Evolutionary conservation across 73 alveolate genomes (phyloP).

Genomic region (Paramecium primaurelia): DNA sequence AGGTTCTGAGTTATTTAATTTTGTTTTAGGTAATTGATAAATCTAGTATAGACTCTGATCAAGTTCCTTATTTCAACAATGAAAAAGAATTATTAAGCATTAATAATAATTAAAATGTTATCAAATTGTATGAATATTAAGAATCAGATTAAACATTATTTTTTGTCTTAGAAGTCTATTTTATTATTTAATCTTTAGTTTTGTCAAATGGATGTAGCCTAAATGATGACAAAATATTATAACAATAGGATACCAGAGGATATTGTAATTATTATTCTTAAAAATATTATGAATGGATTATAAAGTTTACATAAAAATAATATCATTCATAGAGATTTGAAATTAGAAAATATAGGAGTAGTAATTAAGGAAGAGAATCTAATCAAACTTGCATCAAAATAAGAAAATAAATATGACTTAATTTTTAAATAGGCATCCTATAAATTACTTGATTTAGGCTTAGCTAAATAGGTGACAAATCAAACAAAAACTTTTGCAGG

Average conservation of each 20-base stretch:
- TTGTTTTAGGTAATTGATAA: background rate
- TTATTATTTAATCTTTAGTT: background rate
- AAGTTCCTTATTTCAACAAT: background rate
- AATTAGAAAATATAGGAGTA: background rate
- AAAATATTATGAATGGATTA: background rate
- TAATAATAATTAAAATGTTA: background rate
- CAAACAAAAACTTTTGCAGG: background rate
- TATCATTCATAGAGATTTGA: conserved; percentile 15
- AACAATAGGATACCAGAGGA: background rate
- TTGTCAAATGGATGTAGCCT: background rate
- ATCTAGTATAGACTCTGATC: background rate
- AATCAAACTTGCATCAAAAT: background rate
- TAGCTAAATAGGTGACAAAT: background rate
- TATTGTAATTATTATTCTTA: background rate
- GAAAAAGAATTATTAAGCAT: background rate
- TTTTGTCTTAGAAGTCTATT: background rate
- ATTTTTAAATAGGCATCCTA: background rate
- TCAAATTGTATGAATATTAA: background rate
- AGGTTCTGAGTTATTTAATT: background rate
- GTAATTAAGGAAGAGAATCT: background rate
- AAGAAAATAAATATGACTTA: background rate
- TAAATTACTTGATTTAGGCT: background rate
- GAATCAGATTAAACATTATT: background rate
- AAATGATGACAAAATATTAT: background rate
- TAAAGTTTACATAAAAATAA: background rate